Evolutionary conservation across 1,284 basidiomycete species (phyloP).

Genomic region (Vanrija sp.): DNA sequence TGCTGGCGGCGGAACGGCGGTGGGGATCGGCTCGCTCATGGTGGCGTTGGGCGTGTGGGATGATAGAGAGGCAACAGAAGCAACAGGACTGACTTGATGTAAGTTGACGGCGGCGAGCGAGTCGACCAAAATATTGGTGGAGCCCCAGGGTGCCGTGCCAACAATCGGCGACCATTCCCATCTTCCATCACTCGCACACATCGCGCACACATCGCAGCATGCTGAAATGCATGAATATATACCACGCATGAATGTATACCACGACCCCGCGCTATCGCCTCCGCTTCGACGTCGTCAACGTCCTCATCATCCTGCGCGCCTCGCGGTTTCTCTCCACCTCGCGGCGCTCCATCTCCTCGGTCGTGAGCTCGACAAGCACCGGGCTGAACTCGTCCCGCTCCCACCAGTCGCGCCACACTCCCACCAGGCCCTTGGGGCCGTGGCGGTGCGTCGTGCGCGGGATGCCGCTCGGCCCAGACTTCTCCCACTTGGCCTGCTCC

Average conservation of each 20-base stretch:
- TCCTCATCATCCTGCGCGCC: constrained; percentile 51
- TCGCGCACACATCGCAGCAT: neutral
- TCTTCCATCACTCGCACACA: too few relatives aligned
- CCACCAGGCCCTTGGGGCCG: constrained; percentile 72
- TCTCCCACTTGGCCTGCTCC: constrained; percentile 62
- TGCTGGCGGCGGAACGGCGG: constrained; percentile 3
- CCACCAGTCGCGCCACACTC: constrained; percentile 92
- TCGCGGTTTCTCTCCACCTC: constrained; percentile 78
- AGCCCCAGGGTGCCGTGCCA: too few relatives aligned
- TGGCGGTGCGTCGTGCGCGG: constrained; percentile 56
- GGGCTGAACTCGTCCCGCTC: constrained; percentile 90
- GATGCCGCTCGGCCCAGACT: constrained; percentile 55
- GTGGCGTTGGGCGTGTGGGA: neutral
- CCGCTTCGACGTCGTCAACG: constrained; percentile 11
- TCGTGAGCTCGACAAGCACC: constrained; percentile 75
- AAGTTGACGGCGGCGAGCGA: too few relatives aligned
- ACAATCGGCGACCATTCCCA: too few relatives aligned
- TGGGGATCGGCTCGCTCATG: constrained; percentile 3
- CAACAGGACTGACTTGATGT: too few relatives aligned
- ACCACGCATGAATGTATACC: neutral
- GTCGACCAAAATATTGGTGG: too few relatives aligned
- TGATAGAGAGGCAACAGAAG: neutral
- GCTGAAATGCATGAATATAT: neutral
- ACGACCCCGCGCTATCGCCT: neutral
- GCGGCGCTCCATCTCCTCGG: constrained; percentile 85